These are phyloP conservation scores for Fusarium continuum DNA, from an alignment of 2,329 filamentous ascomycete species.

Conservation along the genomic window DNA sequence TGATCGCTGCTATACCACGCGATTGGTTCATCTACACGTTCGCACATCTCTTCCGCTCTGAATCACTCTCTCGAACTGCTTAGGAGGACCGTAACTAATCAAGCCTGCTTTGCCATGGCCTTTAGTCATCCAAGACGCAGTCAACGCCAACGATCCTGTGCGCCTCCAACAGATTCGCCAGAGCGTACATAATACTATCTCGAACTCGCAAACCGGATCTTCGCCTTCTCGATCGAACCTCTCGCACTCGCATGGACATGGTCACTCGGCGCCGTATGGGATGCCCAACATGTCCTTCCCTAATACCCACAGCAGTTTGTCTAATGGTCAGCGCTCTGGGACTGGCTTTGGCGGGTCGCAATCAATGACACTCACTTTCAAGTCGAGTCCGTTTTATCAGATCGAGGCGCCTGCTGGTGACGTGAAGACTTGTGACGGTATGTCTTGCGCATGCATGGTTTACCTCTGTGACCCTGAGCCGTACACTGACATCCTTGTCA, in stretches of 20 bases:
- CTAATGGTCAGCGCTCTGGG: conserved; percentile 36
- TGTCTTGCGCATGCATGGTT: conserved; percentile 42
- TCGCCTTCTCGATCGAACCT: conserved; percentile 32
- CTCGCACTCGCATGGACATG: conserved; percentile 19
- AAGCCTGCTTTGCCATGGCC: conserved; percentile 2
- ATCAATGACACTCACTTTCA: conserved; percentile 54
- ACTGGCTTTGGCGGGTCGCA: conserved; percentile 26
- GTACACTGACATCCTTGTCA: conserved; percentile 13
- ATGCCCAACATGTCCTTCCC: conserved; percentile 35
- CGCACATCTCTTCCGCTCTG: not conserved
- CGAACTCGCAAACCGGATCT: conserved; percentile 39
- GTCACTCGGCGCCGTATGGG: conserved; percentile 17
- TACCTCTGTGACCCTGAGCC: not conserved
- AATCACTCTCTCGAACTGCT: not conserved
- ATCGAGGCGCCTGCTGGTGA: conserved; percentile 72
- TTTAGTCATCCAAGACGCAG: conserved; percentile 55
- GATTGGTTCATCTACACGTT: not conserved
- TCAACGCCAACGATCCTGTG: conserved; percentile 49
- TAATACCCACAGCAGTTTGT: conserved; percentile 23
- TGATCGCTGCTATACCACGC: not conserved
- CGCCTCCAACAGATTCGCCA: conserved; percentile 56
- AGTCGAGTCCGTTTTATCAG: conserved; percentile 86
- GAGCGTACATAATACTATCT: conserved; percentile 51
- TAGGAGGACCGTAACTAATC: conserved; percentile 8
- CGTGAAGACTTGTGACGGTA: conserved; percentile 77